Evolutionary conservation across 2,329 filamentous ascomycete species (phyloP), one percentile per base, ranked within the genome.

Genomic region (Leptographium lundbergii): DNA sequence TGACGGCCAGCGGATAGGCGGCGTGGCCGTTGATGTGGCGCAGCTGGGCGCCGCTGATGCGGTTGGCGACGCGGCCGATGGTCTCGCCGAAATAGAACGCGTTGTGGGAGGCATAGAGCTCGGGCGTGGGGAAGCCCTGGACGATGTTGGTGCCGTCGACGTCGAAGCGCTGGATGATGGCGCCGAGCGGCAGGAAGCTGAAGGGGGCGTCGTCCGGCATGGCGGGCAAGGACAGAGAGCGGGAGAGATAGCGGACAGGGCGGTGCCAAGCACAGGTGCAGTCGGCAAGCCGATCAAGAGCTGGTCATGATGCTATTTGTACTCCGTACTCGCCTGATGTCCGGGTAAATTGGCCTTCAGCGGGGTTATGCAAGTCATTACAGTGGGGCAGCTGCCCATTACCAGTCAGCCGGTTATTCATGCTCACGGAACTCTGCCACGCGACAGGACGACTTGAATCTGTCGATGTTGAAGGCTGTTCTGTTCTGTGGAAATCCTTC

Each of bases 21-120:
- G 82, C 80, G 62, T 77, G 77, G 62, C 73, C 73, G 71, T 96
- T 96, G 66, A 96, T 73, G 57, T 77, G 78, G 64, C 85, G 25
- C 69, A 96, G 84, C 65, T 82, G 78, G 29, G 85, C 90, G 67
- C 80, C 77, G 59, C 82, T 81, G 69, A 96, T 84, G 60, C 92
- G 86, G 75, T 97, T 97, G 62, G 91, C 83, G 24, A 85, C 77
- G 58, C 84, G 88, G 59, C 94, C 94, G 70, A 97, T 96, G 52
- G 90, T 97, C 71, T 92, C 91, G 63, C 94, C 92, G 69, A 96
- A 97, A 76, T 85, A 91, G 1, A 89, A 85, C 13, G 73, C 75
- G 74, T 94, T 92, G 77, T 91, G 76, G 65, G 82, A 74, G 64
- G 80, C 80, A 75, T 96, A 96, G 61, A 86, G 81, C 52, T 87